Base-by-base conservation (phyloP, 305 asterid species). In the Ilex paraguariensis region DNA sequence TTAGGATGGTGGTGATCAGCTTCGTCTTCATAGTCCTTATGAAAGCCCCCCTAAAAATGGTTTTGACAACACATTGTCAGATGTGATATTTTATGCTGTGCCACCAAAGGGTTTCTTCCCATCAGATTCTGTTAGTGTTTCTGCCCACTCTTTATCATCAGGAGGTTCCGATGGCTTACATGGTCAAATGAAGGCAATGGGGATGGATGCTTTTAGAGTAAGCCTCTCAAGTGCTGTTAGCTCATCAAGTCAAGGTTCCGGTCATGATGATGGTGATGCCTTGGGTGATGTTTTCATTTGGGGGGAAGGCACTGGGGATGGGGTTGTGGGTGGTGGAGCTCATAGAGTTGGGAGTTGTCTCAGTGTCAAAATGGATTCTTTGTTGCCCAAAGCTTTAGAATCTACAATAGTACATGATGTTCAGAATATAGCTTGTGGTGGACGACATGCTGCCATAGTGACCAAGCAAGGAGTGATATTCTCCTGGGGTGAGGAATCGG, bases 201-300 rank as follows among this genome's bases (percentile, higher is more conserved):
- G 87, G 58, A 82, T 73, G 73, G 97, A 90, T 82, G 87, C 90
- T 65, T 85, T 87, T 71, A 85, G 97, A 80, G 88, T 90, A 57
- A 90, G 97, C 76, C 96, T 90, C 67, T 90, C 97, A 59, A 90
- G 97, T 72, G 95, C 95, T 70, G 97, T 90, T 65, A 90, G 97
- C 79, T 90, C 97, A 60, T 85, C 96, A 66, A 90, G 95, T 77
- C 96, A 90, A 72, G 94, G 96, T 60, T 90, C 97, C 72, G 95
- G 95, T 64, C 92, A 85, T 63, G 97, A 87, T 70, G 97, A 90
- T 62, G 86, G 88, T 64, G 97, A 90, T 81, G 84, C 96, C 58
- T 66, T 90, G 72, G 96, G 95, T 16, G 97, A 90, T 82, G 95
- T 90, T 71, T 87, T 84, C 77, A 80, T 87, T 42, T 90, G 97